Evolutionary conservation across 2,329 filamentous ascomycete genomes (phyloP), one percentile per base, ranked within the genome.

Genomic region (Furcasterigmium sp.): DNA sequence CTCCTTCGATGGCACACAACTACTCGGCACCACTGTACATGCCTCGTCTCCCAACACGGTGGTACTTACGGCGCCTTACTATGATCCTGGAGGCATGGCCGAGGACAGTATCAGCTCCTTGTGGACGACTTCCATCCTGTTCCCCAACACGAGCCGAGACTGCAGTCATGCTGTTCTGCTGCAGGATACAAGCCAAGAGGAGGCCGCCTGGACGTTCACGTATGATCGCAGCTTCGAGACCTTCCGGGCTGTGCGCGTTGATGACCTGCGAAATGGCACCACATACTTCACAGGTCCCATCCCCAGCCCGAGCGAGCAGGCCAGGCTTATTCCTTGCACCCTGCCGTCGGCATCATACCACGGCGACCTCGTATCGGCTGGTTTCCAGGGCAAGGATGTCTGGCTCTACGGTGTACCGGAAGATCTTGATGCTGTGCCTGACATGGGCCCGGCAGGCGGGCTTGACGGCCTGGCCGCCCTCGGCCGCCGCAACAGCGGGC

Each of bases 101-200:
- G 81, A 84, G 46, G 80, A 87, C 45, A 76, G 82, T 48, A 75
- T 89, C 48, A 85, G 83, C 57, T 78, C 83, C 19, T 75, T 91
- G 56, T 93, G 87, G 87, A 91, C 87, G 7, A 89, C 86, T 1
- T 90, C 89, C 26, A 91, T 93, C 37, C 67, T 93, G 3, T 91
- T 91, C 44, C 87, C 87, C 4, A 87, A 90, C 52, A 84, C 81
- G n/a, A 88, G 83, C 51, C 78, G 81, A 39, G 84, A 87, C 51
- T 90, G 85, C 56, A 89, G 84, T 52, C 85, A 91, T 62, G 85
- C 85, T 17, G 81, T 85, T 2, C 62, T 91, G 37, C 67, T 91
- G 14, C 78, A 80, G 51, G 71, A 80, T 47, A 76, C 75, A 5
- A 69, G 65, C 39, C 67, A 76, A 30, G 77, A 81, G 43, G 86